Percentiles rank a stretch among this genome's conserved stretches.
Conservation (phyloP, 495 filamentous ascomycete genomes). For the Neurospora sp. region DNA sequence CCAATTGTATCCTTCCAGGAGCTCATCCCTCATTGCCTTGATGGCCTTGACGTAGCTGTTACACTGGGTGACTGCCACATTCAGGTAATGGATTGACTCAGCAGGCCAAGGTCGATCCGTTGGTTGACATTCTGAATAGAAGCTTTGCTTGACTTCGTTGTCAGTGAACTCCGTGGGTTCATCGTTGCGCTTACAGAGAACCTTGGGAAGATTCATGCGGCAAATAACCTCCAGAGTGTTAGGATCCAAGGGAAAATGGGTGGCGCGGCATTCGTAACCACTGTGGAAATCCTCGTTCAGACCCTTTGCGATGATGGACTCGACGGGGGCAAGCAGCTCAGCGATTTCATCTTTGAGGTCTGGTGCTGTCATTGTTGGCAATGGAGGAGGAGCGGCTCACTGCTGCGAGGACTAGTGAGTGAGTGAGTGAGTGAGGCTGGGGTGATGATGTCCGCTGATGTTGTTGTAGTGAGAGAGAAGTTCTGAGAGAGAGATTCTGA, state of each 20-base stretch:
- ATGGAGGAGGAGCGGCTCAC: no score
- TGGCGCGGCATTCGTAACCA: background rate
- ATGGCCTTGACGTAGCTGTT: background rate
- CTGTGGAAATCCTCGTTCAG: background rate
- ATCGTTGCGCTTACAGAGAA: no score
- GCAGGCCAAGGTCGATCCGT: no score
- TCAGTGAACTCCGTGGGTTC: no score
- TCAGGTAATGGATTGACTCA: background rate
- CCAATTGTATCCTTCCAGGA: background rate
- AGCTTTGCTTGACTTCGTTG: no score
- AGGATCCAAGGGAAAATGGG: background rate
- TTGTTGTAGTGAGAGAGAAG: background rate
- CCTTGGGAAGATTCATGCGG: background rate
- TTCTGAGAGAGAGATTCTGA: background rate
- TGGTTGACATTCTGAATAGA: no score
- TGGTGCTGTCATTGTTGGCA: background rate
- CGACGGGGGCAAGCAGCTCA: background rate
- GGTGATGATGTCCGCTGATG: background rate
- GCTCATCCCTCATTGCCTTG: background rate
- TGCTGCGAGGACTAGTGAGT: no score
- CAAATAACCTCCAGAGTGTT: background rate
- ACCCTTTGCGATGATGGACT: background rate
- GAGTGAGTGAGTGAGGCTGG: background rate
- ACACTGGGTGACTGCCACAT: background rate
- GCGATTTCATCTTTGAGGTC: background rate